These are phyloP conservation scores for Amyloporia xantha DNA, from an alignment of 768 basidiomycete species.

Conservation along the genomic window DNA sequence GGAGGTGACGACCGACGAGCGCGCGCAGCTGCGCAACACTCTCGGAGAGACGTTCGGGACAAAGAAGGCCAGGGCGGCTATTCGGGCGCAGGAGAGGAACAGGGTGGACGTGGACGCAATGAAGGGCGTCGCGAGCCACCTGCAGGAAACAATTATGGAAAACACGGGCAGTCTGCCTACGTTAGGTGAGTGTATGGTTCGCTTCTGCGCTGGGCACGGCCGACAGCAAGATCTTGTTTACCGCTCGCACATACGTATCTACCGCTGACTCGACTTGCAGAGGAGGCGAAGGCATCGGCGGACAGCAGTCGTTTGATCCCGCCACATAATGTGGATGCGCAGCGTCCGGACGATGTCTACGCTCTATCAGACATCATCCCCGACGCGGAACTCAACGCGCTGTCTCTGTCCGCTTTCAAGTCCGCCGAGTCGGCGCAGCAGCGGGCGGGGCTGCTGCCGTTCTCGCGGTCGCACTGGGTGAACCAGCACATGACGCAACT, in stretches of 20 bases:
- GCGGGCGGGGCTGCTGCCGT: slow-evolving; percentile 53
- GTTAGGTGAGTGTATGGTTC: slow-evolving; percentile 39
- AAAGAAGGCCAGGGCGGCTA: slow-evolving; percentile 84
- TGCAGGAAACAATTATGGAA: slow-evolving; percentile 79
- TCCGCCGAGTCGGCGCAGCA: slow-evolving; percentile 41
- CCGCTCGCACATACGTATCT: not conserved
- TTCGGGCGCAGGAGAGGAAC: slow-evolving; percentile 82
- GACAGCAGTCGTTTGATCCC: slow-evolving; percentile 73
- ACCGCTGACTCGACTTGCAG: slow-evolving; percentile 27
- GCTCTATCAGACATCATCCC: slow-evolving; percentile 71
- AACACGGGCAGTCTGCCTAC: slow-evolving; percentile 65
- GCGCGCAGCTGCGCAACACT: slow-evolving; percentile 59
- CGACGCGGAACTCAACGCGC: slow-evolving; percentile 70
- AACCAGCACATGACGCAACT: slow-evolving; percentile 50
- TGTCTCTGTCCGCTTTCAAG: slow-evolving; percentile 52
- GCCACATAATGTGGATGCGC: slow-evolving; percentile 58
- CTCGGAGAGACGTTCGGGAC: slow-evolving; percentile 93
- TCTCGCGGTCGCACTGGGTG: slow-evolving; percentile 61
- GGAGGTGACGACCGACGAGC: slow-evolving; percentile 46
- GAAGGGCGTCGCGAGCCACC: slow-evolving; percentile 72
- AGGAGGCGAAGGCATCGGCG: slow-evolving; percentile 57
- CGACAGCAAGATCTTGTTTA: slow-evolving; percentile 1
- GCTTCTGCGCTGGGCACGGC: not conserved
- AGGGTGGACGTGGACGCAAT: slow-evolving; percentile 85
- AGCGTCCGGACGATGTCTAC: slow-evolving; percentile 67